Evolutionary conservation across 2,329 filamentous ascomycete genomes (phyloP), one percentile per base, ranked within the genome.

Genomic region (Magnaporthiopsis incrustans): DNA sequence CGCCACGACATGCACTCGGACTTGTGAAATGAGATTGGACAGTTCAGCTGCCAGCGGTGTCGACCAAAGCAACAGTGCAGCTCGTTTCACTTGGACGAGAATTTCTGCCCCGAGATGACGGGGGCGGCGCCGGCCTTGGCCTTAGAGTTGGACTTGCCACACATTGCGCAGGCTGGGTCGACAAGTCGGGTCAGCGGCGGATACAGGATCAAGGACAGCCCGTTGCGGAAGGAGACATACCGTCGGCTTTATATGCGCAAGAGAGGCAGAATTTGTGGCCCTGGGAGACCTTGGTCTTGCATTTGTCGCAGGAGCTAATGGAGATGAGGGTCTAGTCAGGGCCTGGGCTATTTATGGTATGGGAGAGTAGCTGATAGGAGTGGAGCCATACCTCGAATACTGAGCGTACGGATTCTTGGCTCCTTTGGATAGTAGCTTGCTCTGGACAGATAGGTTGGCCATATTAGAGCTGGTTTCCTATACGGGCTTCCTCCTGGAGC

Each of bases 371-470:
- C 22, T 2, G 27, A 3, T 11, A 7, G 7, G 5, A 26, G 27
- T 64, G 14, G 64, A 62, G 25, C 33, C 69, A 65, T 27, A 70
- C 71, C 71, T 85, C 12, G 85, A 80, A 71, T 88, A 88, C 63
- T 84, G 80, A 2, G 85, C 85, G 68, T 87, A 89, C 0, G 86
- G 86, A 67, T 89, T 88, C 74, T 87, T 86, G 38, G 86, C 86
- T 60, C 81, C 80, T 68, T 86, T 84, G 65, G 85, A 88, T 38
- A 88, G 75, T 5, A 88, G 78, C 73, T 89, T 89, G 74, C 82
- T 88, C 85, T 86, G 64, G 11, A 63, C n/a, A 26, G 27, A 2
- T 18, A 8, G 3, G 30, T 30, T 3, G 30, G 44, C n/a, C 7
- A 50, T 10, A 26, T 64, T 25, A 61, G 32, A 25, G 10, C 5